A percentile compares a stretch with the other conserved stretches of the same genome.
phyloP scores from a whole-genome alignment of 1,284 basidiomycete species.

The Tilletia horrida region DNA sequence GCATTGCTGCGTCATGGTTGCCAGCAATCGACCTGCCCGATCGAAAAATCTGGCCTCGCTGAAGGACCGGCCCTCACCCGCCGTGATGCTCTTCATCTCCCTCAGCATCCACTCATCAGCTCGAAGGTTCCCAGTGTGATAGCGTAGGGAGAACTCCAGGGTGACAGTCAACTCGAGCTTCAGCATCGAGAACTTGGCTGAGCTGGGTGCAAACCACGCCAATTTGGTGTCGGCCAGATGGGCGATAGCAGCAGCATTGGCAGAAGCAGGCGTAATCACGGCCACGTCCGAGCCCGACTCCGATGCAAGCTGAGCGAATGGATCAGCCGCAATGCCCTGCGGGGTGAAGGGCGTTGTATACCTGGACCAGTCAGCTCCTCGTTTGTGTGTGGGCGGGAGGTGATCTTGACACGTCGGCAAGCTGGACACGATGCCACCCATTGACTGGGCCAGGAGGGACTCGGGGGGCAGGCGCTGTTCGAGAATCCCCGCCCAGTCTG shows the following conservation, averaged over 20 bases:
- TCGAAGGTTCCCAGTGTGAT: background rate
- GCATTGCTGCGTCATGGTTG: conserved; percentile 14
- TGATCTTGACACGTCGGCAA: background rate
- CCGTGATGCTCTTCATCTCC: conserved; percentile 8
- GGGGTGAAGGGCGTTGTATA: background rate
- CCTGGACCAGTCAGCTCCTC: background rate
- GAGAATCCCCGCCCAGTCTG: background rate
- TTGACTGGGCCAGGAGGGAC: background rate
- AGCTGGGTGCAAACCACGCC: background rate
- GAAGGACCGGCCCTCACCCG: conserved; percentile 17
- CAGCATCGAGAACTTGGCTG: background rate
- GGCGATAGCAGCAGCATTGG: background rate
- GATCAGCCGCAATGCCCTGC: background rate
- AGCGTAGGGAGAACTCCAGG: conserved; percentile 16
- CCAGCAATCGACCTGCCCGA: background rate
- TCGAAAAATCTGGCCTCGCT: conserved; percentile 14
- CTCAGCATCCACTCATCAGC: conserved; percentile 16
- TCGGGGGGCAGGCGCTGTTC: background rate
- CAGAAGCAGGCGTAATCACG: conserved; percentile 8
- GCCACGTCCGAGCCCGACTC: background rate
- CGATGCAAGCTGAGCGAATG: conserved; percentile 2
- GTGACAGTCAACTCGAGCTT: conserved; percentile 11
- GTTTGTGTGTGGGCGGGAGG: conserved; percentile 2
- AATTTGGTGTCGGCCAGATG: background rate
- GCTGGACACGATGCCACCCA: background rate